Base-by-base conservation (phyloP, 2,329 filamentous ascomycete genomes). In the Emergomyces orientalis region DNA sequence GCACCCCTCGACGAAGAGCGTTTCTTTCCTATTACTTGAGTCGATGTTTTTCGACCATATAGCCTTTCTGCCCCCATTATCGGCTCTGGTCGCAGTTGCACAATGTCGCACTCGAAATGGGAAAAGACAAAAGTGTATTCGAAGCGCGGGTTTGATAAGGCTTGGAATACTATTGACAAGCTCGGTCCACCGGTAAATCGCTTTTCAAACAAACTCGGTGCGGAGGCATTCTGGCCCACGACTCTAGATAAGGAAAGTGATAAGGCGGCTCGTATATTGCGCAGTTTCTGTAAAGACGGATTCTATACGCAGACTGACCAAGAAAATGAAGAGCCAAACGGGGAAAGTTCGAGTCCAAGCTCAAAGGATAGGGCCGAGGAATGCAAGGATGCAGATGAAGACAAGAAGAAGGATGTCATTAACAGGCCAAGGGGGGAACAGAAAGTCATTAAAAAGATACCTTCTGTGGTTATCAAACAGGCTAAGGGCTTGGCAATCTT, bases 401-500 rank as follows among this genome's bases (percentile, higher is more conserved):
- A 27, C 6, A 37, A 74, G 61, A 73, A 67, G 64, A 69, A 76
- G 59, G 80, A 79, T 59, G 80, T 80, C 61, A 79, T 74, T 57
- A 78, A 81, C 63, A 78, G 77, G 5, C 83, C 84, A 66, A 79
- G 84, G 74, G 81, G 82, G 64, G 87, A 84, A 70, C 86, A 88
- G 68, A 81, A 77, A 68, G 82, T 88, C 57, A 72, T 90, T 60
- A 90, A 93, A 76, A 94, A 91, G 78, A 97, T 97, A 34, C 93
- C 93, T 0, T 80, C 87, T 63, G 84, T 88, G 71, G 90, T 97
- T 63, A 90, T 97, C 69, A 86, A 89, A 71, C 90, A 94, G 76
- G 91, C 92, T 34, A 91, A 93, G 68, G 93, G 91, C 13, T 83
- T 97, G 63, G 92, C 91, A 62, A 90, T 97, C 68, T 97, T 97